phyloP scores from a whole-genome alignment of 78 protist genomes.

The Dictyostelium brefeldianum region DNA sequence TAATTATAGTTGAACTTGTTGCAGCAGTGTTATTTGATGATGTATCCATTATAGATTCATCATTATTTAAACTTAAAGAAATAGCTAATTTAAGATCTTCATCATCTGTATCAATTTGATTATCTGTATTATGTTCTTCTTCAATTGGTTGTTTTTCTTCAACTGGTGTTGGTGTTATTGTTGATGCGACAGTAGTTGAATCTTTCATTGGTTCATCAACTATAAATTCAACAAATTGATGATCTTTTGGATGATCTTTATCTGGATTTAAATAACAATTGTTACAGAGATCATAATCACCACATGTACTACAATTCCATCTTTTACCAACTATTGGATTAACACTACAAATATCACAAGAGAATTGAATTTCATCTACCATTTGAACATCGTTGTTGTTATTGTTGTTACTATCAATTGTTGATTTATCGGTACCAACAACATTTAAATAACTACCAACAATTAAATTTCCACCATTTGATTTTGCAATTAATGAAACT shows the following conservation, averaged over 20 bases:
- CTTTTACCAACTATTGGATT: slow-evolving; percentile 32
- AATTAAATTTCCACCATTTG: not conserved
- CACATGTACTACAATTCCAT: slow-evolving; percentile 77
- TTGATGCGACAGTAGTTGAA: too few relatives aligned
- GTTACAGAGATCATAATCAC: slow-evolving; percentile 74
- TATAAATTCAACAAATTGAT: slow-evolving; percentile 15
- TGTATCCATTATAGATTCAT: not conserved
- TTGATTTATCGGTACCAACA: not conserved
- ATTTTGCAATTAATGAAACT: not conserved
- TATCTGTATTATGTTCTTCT: not conserved
- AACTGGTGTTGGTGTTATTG: too few relatives aligned
- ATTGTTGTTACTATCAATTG: not conserved
- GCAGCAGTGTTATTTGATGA: not conserved
- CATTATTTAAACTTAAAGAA: slow-evolving; percentile 45
- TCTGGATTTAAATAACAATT: slow-evolving; percentile 34
- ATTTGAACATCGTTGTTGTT: not conserved
- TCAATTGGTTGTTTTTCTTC: not conserved
- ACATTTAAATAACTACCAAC: not conserved
- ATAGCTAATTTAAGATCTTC: slow-evolving; percentile 62
- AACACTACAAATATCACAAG: slow-evolving; percentile 45
- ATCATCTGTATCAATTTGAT: not conserved
- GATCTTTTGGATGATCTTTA: slow-evolving; percentile 46
- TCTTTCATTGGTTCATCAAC: slow-evolving; percentile 66
- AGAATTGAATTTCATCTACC: slow-evolving; percentile 50
- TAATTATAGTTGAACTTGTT: not conserved